Evolutionary conservation across 495 filamentous ascomycete genomes (phyloP), one percentile per base, ranked within the genome.

Genomic region (Schizothecium vesticola): DNA sequence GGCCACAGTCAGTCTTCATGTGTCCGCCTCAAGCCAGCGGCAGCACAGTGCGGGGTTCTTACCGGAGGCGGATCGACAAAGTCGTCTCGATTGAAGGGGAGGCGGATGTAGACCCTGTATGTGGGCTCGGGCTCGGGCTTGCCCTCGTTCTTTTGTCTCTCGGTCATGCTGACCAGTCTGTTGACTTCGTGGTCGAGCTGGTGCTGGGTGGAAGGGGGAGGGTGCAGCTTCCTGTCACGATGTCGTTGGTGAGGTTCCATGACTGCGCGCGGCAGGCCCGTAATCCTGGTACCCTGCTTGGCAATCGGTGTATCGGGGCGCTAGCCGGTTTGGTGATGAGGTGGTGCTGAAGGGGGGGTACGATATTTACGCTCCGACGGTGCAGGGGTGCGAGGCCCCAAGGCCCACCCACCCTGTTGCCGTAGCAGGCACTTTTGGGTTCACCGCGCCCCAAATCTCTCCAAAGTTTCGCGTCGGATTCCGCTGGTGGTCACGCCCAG

Each of bases 21-120:
- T 63, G 23, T 29, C 28, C 21, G 61, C 58, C 13, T 55, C 56
- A 9, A 21, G 21, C 21, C n/a, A 13, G 36, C n/a, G 33, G 36
- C 62, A 26, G 29, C 59, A 73, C 69, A 70, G 70, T 73, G 66
- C 61, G 64, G 67, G 33, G 28, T 51, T 78, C 86, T 73, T 84
- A 94, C 94, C 61, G 89, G 88, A 9, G 91, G 91, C 58, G 96
- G 95, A 79, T 99, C 95, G 43, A 92, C 85, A 80, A 98, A 99
- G 61, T 91, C 88, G 22, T 90, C 89, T 67, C 95, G 86, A 19
- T 90, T 86, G 77, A 97, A 96, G 11, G 95, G 95, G 16, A 97
- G 84, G 12, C 94, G 87, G 62, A 99, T 86, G 71, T 97, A 91
- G 67, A 94, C 89, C 26, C 92, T 94, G 68, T 88, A 89, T 69